Base-by-base conservation (phyloP, 768 basidiomycete species). In the Dentipellis fragilis region DNA sequence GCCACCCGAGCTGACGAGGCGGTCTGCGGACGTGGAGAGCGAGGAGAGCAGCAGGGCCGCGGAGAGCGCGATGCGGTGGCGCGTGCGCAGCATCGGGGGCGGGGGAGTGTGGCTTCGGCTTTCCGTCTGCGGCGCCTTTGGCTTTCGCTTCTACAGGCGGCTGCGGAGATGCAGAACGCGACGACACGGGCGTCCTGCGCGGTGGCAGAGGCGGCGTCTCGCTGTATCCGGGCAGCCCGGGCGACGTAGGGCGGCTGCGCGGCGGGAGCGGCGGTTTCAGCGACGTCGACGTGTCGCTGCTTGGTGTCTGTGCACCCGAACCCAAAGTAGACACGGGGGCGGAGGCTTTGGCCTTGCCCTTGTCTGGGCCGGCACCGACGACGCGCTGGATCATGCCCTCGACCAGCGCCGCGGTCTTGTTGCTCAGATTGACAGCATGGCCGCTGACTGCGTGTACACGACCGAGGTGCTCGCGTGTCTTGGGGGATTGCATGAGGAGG, bases 171-270 rank as follows among this genome's bases (percentile, higher is more conserved):
- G 35, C 46, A 0, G 49, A 17, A 19, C 58, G 52, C 21, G 66
- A 63, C 16, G 66, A 64, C 23, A 68, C 67, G 19, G 69, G 68
- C 10, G 66, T 66, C 22, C 65, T 66, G 21, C 48, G 58, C 6
- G 46, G 47, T 11, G 55, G 58, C 10, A 53, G 58, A 0, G 48
- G 2, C 1, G 49, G 58, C 38, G 52, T 59, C 37, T 45, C 48
- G 19, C 14, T 19, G 49, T 42, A 23, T 6, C 39, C 47, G 19
- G 49, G 51, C 14, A 14, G 55, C 3, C 47, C 47, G 22, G 55
- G 55, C 14, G 58, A 59, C 8, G 34, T 22, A 4, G 55, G 36
- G 8, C 46, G 54, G 54, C 57, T 56, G 49, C 59, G 60, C 46
- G 55, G 49, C 9, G 58, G 60, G 10, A 61, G 60, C 8, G 53